A percentile compares a stretch with the other conserved stretches of the same genome.
These are phyloP conservation scores for Myotisia sp. DNA, from an alignment of 2,329 filamentous ascomycete species.

Conservation along the genomic window DNA sequence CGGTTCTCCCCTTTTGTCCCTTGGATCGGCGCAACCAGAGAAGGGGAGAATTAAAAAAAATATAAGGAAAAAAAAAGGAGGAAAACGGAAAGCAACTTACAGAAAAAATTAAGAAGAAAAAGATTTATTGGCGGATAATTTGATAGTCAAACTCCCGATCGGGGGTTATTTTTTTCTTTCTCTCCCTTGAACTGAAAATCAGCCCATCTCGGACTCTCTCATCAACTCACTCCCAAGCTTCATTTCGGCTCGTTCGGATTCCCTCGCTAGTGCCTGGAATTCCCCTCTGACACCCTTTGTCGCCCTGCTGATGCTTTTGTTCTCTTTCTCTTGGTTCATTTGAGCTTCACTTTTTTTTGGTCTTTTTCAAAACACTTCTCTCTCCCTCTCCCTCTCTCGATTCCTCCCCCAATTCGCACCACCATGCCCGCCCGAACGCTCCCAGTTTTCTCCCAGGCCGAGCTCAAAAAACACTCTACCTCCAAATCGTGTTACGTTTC, in stretches of 20 bases:
- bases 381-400: constrained; percentile 1
- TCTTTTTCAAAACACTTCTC: constrained; percentile 3
- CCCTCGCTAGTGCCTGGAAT: too few relatives aligned
- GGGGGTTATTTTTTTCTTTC: too few relatives aligned
- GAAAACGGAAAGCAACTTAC: too few relatives aligned
- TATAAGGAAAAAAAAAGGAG: too few relatives aligned
- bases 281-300: too few relatives aligned
- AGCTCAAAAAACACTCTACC: constrained; percentile 69
- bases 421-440: constrained; percentile 67
- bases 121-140: too few relatives aligned
- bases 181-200: neutral
- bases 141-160: too few relatives aligned
- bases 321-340: neutral
- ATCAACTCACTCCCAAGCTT: neutral
- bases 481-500: constrained; percentile 84
- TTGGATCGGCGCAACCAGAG: too few relatives aligned
- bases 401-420: neutral
- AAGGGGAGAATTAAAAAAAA: too few relatives aligned
- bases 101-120: too few relatives aligned
- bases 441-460: constrained; percentile 64
- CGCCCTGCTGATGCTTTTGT: neutral
- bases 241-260: constrained; percentile 5
- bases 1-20: too few relatives aligned
- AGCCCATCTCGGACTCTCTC: constrained; percentile 3
- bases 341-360: neutral